Base-by-base conservation (phyloP, 2,329 filamentous ascomycete genomes). In the Claviceps humidiphila region DNA sequence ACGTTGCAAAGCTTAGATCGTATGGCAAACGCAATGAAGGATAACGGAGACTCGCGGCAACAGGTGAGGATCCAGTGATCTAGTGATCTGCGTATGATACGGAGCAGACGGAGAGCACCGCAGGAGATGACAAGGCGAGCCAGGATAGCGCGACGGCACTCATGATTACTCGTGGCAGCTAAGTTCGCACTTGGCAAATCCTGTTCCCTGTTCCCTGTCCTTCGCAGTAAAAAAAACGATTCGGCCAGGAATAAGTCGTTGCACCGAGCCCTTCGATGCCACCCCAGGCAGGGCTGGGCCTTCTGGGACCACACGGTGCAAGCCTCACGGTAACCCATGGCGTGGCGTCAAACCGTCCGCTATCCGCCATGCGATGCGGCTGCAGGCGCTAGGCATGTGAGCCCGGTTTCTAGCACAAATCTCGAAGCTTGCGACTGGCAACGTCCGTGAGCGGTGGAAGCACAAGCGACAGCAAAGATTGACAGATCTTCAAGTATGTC, bases 201-300 rank as follows among this genome's bases (percentile, higher is more conserved):
- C 16, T 41, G 22, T 41, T 24, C 30, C 30, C 30, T 34, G 30
- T 34, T 40, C 34, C 43, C 41, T 54, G 49, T 24, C 48, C 51
- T 14, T 24, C 49, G 51, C 49, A 42, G 51, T 43, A 43, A 52
- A 42, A 24, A 53, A 42, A 40, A 13, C 44, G 16, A 16, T 37
- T 45, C 37, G 40, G 53, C 47, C 46, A 51, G 51, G 51, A 42
- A 47, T 30, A 47, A 34, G 44, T 41, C 45, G 38, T 55, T 50
- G 42, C 46, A 26, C 54, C 56, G 56, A 55, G 51, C 53, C 44
- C 51, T 49, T 52, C 49, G 16, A 53, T 55, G 50, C 52, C 44
- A 57, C 54, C 52, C 51, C 42, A 16, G 51, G 42, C 55, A 54
- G 54, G 55, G 55, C 54, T 54, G n/a, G 30, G 34, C 47, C 16